Percentiles rank a stretch among this genome's conserved stretches.
Evolutionary conservation across 495 filamentous ascomycete genomes (phyloP).

Genomic region (Hypoxylon lenormandii): DNA sequence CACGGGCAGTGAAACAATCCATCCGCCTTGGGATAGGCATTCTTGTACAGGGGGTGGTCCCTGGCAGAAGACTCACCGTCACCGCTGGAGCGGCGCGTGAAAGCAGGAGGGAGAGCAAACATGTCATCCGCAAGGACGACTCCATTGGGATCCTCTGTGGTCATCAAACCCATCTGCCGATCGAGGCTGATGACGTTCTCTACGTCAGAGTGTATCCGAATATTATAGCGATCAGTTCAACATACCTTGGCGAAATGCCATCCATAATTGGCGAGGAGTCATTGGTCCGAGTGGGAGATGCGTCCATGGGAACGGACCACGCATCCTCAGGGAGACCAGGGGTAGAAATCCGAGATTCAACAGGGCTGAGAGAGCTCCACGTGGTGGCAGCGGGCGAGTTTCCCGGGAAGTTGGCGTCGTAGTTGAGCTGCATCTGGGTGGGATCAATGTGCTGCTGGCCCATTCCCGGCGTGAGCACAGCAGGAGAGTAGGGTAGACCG

Average conservation of each 20-base stretch:
- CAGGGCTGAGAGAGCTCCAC: slow-evolving; percentile 64
- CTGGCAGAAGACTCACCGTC: slow-evolving; percentile 72
- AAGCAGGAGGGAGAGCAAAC: slow-evolving; percentile 60
- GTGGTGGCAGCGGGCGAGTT: slow-evolving; percentile 59
- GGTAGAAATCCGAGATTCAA: slow-evolving; percentile 62
- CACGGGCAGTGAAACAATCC: slow-evolving; percentile 92
- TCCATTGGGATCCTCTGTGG: slow-evolving; percentile 59
- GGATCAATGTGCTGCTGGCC: slow-evolving; percentile 56
- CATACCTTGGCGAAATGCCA: slow-evolving; percentile 65
- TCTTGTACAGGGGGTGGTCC: slow-evolving; percentile 82
- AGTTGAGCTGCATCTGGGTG: slow-evolving; percentile 60
- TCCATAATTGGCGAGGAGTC: slow-evolving; percentile 61
- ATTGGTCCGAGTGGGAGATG: slow-evolving; percentile 60
- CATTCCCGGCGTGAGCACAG: slow-evolving; percentile 53
- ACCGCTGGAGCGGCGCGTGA: slow-evolving; percentile 60
- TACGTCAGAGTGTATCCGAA: slow-evolving; percentile 46
- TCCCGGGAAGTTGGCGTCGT: slow-evolving; percentile 57
- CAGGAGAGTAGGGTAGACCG: slow-evolving; percentile 57
- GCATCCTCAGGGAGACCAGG: slow-evolving; percentile 60
- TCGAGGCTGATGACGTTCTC: slow-evolving; percentile 49
- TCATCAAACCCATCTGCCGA: slow-evolving; percentile 56
- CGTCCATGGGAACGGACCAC: slow-evolving; percentile 59
- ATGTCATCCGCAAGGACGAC: slow-evolving; percentile 57
- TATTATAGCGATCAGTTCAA: slow-evolving; percentile 39
- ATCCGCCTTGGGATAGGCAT: slow-evolving; percentile 71